These are phyloP conservation scores for Diospyros kaki DNA, from an alignment of 148 eudicot species.

Conservation along the genomic window DNA sequence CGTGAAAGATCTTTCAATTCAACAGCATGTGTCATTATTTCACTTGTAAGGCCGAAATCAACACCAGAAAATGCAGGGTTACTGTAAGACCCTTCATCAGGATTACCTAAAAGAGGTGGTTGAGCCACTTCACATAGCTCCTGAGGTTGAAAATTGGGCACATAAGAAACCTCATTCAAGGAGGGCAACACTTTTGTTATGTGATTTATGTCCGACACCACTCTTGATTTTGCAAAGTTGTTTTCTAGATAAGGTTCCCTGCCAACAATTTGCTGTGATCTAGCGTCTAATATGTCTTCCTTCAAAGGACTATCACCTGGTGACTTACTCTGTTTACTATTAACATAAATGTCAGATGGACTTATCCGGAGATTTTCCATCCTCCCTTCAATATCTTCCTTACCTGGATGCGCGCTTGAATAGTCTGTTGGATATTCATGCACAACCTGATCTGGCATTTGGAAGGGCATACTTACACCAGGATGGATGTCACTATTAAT, in stretches of 20 bases:
- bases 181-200: conserved; percentile 25
- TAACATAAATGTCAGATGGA: conserved; percentile 32
- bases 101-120: conserved; percentile 22
- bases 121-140: conserved; percentile 34
- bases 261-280: conserved; percentile 17
- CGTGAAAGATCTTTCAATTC: conserved; percentile 35
- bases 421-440: conserved; percentile 43
- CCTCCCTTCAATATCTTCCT: conserved; percentile 46
- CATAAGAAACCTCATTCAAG: conserved; percentile 23
- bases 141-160: conserved; percentile 24
- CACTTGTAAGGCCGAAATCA: conserved; percentile 30
- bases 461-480: conserved; percentile 26
- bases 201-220: conserved; percentile 22
- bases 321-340: conserved; percentile 32
- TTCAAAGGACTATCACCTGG: conserved; percentile 29
- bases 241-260: conserved; percentile 16
- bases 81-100: conserved; percentile 22
- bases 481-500: conserved; percentile 32
- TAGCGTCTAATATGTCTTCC: conserved; percentile 33
- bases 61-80: conserved; percentile 29
- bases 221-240: conserved; percentile 11
- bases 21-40: conserved; percentile 27
- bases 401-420: conserved; percentile 24
- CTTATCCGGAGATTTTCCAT: conserved; percentile 43
- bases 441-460: conserved; percentile 27